These are phyloP conservation scores for Trichoderma sp. DNA, from an alignment of 2,329 filamentous ascomycete species.

Conservation along the genomic window DNA sequence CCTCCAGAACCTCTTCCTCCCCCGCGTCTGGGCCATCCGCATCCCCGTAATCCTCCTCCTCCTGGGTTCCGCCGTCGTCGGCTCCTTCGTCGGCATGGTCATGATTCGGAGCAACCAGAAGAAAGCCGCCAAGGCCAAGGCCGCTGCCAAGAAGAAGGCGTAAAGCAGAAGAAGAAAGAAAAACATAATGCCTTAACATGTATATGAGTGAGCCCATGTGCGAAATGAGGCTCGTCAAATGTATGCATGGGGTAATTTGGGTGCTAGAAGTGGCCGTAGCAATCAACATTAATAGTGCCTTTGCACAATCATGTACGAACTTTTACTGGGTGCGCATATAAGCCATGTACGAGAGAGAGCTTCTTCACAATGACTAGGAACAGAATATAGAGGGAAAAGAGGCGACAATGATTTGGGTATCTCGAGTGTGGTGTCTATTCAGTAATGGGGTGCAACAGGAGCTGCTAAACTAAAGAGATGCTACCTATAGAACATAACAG, in stretches of 20 bases:
- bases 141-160: slow-evolving; percentile 82
- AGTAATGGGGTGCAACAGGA: slow-evolving; percentile 29
- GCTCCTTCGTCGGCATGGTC: slow-evolving; percentile 91
- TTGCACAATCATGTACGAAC: not conserved
- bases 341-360: not conserved
- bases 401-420: slow-evolving; percentile 32
- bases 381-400: not conserved
- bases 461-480: slow-evolving; percentile 24
- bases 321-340: not conserved
- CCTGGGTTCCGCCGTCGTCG: slow-evolving; percentile 87
- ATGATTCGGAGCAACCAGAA: slow-evolving; percentile 99
- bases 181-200: not conserved
- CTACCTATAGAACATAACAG: slow-evolving; percentile 18
- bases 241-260: not conserved
- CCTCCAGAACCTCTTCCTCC: slow-evolving; percentile 91
- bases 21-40: slow-evolving; percentile 97
- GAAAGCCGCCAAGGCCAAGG: slow-evolving; percentile 91
- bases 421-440: slow-evolving; percentile 37
- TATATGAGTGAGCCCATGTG: not conserved
- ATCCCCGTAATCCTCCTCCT: slow-evolving; percentile 96
- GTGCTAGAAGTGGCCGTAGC: not conserved
- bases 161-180: slow-evolving; percentile 43
- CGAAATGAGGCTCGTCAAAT: not conserved
- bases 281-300: slow-evolving; percentile 1
- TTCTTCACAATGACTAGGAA: not conserved